These are phyloP conservation scores for Metschnikowia peoriensis DNA, from an alignment of 805 yeast genomes.

Conservation along the genomic window DNA sequence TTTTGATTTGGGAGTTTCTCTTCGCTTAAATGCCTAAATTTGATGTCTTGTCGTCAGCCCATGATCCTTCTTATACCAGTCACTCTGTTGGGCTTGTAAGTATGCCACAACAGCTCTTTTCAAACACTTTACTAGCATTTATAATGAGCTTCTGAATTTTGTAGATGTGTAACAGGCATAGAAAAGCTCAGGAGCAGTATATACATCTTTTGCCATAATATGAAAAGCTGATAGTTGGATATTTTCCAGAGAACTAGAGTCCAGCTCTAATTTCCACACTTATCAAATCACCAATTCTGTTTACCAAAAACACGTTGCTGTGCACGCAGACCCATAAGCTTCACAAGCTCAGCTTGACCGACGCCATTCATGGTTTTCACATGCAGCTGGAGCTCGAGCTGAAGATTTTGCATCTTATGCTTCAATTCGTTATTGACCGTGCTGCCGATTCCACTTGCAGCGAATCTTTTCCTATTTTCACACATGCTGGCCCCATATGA, in stretches of 20 bases:
- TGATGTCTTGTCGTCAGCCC: no score
- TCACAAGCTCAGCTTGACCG: conserved; percentile 16
- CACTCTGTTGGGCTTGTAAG: no score
- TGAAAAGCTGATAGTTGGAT: no score
- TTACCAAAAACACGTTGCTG: conserved; percentile 15
- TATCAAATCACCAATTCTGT: not conserved
- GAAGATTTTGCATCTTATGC: conserved; percentile 15
- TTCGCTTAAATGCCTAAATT: no score
- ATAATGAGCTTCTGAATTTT: no score
- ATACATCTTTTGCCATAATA: no score
- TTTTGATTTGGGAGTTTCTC: no score
- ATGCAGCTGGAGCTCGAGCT: conserved; percentile 12
- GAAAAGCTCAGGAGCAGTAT: no score
- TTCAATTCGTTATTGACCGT: conserved; percentile 12
- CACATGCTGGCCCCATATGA: conserved; percentile 5
- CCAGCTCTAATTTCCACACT: not conserved
- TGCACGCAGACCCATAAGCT: conserved; percentile 8
- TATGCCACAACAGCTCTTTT: no score
- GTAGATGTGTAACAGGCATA: no score
- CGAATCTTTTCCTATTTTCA: conserved; percentile 14
- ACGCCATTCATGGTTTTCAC: conserved; percentile 7
- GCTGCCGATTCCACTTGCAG: conserved; percentile 7
- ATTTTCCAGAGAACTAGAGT: not conserved
- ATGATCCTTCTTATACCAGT: no score
- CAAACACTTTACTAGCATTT: no score